Percentiles rank a stretch among this genome's conserved stretches.
These are phyloP conservation scores for Monosporascus sp. DNA, from an alignment of 2,329 filamentous ascomycete genomes.

Conservation along the genomic window DNA sequence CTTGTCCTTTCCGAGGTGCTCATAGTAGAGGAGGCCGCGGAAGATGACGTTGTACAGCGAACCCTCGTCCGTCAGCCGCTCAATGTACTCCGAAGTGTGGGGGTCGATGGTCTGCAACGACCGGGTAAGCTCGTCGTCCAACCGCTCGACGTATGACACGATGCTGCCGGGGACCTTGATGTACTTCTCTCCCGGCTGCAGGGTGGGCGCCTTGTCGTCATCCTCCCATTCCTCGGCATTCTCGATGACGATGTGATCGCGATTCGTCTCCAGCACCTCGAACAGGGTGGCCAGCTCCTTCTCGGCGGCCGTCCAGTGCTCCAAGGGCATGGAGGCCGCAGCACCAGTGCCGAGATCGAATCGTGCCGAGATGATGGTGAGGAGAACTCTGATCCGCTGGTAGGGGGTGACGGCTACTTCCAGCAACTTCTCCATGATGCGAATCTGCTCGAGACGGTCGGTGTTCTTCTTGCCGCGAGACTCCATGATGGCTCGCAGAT, in stretches of 20 bases:
- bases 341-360: slow-evolving; percentile 85
- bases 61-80: slow-evolving; percentile 86
- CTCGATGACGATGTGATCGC: slow-evolving; percentile 81
- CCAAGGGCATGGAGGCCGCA: slow-evolving; percentile 78
- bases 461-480: slow-evolving; percentile 99
- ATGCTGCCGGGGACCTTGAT: slow-evolving; percentile 92
- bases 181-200: slow-evolving; percentile 68
- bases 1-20: slow-evolving; percentile 66
- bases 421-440: slow-evolving; percentile 91
- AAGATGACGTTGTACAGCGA: slow-evolving; percentile 89
- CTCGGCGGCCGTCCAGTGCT: slow-evolving; percentile 95
- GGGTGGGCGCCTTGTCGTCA: slow-evolving; percentile 82
- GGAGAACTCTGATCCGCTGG: slow-evolving; percentile 85
- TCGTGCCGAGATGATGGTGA: slow-evolving; percentile 86
- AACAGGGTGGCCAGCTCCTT: slow-evolving; percentile 77
- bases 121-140: slow-evolving; percentile 94
- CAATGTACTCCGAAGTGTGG: slow-evolving; percentile 97
- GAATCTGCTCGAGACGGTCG: slow-evolving; percentile 89
- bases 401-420: slow-evolving; percentile 89
- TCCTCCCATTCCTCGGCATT: slow-evolving; percentile 98
- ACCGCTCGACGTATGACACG: slow-evolving; percentile 87
- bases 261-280: slow-evolving; percentile 70
- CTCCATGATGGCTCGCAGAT: slow-evolving; percentile 87
- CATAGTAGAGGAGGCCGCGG: slow-evolving; percentile 81
- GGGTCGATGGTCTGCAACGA: slow-evolving; percentile 98